phyloP scores from a whole-genome alignment of 2,329 filamentous ascomycete species.

The Exophiala phaeomuriformis region DNA sequence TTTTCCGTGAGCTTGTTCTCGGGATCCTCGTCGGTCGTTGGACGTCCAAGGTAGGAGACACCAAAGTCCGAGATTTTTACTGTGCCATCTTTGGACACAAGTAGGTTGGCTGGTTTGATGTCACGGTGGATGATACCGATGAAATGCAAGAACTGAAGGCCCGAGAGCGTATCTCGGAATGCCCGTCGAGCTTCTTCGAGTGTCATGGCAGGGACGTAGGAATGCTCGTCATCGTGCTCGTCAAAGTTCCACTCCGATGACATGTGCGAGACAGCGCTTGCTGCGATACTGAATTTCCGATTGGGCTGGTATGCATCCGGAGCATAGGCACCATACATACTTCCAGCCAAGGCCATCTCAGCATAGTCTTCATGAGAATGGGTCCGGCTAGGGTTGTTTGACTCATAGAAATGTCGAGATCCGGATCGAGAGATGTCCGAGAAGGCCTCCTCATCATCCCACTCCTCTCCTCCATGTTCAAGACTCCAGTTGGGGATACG shows the following conservation, averaged over 20 bases:
- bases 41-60: conserved; percentile 90
- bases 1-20: conserved; percentile 67
- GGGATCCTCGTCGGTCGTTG: conserved; percentile 68
- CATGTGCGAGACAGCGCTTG: conserved; percentile 38
- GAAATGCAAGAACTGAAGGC: conserved; percentile 86
- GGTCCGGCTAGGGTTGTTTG: conserved; percentile 14
- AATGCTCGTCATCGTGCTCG: conserved; percentile 68
- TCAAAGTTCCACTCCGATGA: conserved; percentile 40
- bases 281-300: conserved; percentile 72
- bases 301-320: conserved; percentile 48
- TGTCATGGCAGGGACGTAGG: conserved; percentile 89
- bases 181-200: conserved; percentile 71
- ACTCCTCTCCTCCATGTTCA: conserved; percentile 62
- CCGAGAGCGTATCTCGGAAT: conserved; percentile 87
- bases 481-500: conserved; percentile 72
- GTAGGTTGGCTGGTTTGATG: conserved; percentile 93
- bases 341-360: conserved; percentile 57
- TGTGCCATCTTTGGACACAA: conserved; percentile 75
- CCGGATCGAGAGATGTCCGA: conserved; percentile 31
- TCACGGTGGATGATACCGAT: conserved; percentile 99
- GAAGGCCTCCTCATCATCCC: conserved; percentile 41
- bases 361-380: conserved; percentile 20
- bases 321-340: conserved; percentile 69
- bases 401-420: conserved; percentile 23
- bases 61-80: conserved; percentile 99